These are phyloP conservation scores for Sporisorium iseilematis-ciliati DNA, from an alignment of 1,284 basidiomycete genomes.

Conservation along the genomic window DNA sequence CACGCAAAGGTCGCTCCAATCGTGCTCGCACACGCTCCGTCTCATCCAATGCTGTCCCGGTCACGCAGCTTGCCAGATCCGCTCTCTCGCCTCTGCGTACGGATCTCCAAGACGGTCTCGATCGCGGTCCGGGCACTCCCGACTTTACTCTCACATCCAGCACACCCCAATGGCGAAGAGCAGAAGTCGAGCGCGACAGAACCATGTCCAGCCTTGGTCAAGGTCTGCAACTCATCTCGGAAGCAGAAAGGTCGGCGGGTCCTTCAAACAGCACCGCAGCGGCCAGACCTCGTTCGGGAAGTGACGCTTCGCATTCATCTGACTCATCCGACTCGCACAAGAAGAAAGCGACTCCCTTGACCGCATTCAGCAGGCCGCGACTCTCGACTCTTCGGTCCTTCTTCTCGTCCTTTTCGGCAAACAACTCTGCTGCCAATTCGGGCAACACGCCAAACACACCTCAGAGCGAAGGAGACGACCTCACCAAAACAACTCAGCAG, in stretches of 20 bases:
- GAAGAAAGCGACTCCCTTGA: constrained; percentile 20
- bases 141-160: constrained; percentile 47
- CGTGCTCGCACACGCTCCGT: constrained; percentile 46
- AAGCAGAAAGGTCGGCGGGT: constrained; percentile 24
- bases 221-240: constrained; percentile 44
- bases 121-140: constrained; percentile 54
- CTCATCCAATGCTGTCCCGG: constrained; percentile 40
- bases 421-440: constrained; percentile 21
- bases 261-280: constrained; percentile 13
- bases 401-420: constrained; percentile 47
- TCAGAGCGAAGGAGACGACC: constrained; percentile 6
- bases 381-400: constrained; percentile 51
- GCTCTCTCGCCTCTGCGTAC: constrained; percentile 22
- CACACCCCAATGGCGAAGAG: constrained; percentile 43
- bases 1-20: constrained; percentile 27
- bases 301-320: constrained; percentile 26
- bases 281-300: constrained; percentile 31
- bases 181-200: constrained; percentile 29
- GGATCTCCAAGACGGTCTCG: constrained; percentile 20
- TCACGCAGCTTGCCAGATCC: constrained; percentile 29
- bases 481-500: neutral
- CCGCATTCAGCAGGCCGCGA: constrained; percentile 19
- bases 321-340: constrained; percentile 36
- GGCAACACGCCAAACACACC: constrained; percentile 30
- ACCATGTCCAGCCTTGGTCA: constrained; percentile 51